Conservation (phyloP, 768 basidiomycete genomes). For the Cystofilobasidium macerans region DNA sequence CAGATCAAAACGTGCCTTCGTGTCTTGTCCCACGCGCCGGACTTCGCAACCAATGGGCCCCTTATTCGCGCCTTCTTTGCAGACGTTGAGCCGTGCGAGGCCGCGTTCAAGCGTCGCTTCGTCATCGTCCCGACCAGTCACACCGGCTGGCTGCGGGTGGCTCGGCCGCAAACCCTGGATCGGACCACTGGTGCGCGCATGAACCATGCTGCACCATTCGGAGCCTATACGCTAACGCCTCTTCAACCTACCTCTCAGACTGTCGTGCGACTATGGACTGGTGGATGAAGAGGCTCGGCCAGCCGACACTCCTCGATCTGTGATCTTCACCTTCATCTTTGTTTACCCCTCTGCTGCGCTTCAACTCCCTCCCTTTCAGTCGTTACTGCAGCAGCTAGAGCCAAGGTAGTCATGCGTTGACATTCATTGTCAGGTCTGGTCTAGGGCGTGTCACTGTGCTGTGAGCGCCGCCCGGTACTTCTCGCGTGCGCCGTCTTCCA, state of each 20-base stretch:
- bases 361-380: no score
- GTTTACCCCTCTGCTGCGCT: no score
- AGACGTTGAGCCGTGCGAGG: not conserved
- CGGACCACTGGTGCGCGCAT: not conserved
- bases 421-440: no score
- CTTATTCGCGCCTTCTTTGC: not conserved
- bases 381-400: no score
- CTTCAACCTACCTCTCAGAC: not conserved
- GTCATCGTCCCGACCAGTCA: not conserved
- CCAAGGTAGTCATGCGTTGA: no score
- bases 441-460: not conserved
- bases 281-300: not conserved
- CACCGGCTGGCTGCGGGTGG: not conserved
- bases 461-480: constrained; percentile 49
- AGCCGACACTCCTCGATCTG: not conserved
- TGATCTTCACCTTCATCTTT: no score
- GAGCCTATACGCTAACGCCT: not conserved
- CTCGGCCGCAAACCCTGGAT: not conserved
- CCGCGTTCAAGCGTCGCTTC: not conserved
- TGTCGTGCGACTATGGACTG: not conserved
- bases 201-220: not conserved
- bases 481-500: constrained; percentile 50
- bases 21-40: not conserved
- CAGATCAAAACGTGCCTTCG: not conserved
- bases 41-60: no score